These are phyloP conservation scores for Suillus plorans DNA, from an alignment of 768 basidiomycete species.

Conservation along the genomic window DNA sequence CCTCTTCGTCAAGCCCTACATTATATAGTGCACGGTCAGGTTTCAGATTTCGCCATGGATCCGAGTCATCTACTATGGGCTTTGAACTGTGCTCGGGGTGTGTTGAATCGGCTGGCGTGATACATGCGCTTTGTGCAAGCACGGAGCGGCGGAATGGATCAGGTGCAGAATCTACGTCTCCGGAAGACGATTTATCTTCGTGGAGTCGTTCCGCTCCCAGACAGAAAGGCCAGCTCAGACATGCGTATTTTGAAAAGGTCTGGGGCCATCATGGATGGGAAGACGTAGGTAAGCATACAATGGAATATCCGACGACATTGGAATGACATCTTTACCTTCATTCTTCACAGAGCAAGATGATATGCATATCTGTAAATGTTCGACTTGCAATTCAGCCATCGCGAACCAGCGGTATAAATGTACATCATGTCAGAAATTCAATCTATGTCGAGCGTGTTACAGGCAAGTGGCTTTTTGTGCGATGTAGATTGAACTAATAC, in stretches of 20 bases:
- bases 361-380: slow-evolving; percentile 60
- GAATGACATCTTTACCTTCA: not conserved
- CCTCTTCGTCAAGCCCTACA: slow-evolving; percentile 23
- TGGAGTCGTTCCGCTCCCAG: slow-evolving; percentile 70
- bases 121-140: slow-evolving; percentile 68
- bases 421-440: slow-evolving; percentile 74
- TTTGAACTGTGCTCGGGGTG: slow-evolving; percentile 87
- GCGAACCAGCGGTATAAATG: slow-evolving; percentile 79
- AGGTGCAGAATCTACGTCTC: slow-evolving; percentile 45
- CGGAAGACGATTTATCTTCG: slow-evolving; percentile 55
- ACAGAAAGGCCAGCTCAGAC: slow-evolving; percentile 73
- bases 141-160: slow-evolving; percentile 26
- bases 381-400: slow-evolving; percentile 72
- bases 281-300: slow-evolving; percentile 69
- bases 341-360: slow-evolving; percentile 69
- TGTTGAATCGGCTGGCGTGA: slow-evolving; percentile 73
- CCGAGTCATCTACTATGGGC: slow-evolving; percentile 36
- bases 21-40: slow-evolving; percentile 10
- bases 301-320: not conserved
- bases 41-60: not conserved
- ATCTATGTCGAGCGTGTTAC: slow-evolving; percentile 82
- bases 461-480: slow-evolving; percentile 44
- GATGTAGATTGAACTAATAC: slow-evolving; percentile 6
- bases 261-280: slow-evolving; percentile 87
- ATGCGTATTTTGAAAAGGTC: slow-evolving; percentile 83